phyloP scores from a whole-genome alignment of 345 rosid species.

The Populus simonii region DNA sequence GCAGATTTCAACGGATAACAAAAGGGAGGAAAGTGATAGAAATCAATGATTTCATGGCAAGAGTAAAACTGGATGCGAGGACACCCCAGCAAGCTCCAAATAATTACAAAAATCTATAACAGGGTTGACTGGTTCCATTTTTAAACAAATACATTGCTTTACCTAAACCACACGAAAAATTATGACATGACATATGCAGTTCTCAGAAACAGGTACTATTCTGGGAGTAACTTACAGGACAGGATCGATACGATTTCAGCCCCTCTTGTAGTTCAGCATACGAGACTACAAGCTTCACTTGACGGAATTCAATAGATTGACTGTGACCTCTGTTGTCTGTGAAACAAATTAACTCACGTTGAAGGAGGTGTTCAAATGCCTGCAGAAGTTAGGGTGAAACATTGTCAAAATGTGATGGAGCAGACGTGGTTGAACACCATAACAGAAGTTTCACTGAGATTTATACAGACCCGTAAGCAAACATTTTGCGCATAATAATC shows the following conservation, averaged over 20 bases:
- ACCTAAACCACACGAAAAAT: neutral
- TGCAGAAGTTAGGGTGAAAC: constrained; percentile 29
- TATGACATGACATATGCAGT: neutral
- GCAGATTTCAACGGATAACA: neutral
- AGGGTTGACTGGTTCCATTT: neutral
- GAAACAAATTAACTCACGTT: constrained; percentile 61
- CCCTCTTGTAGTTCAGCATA: constrained; percentile 65
- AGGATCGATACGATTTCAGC: constrained; percentile 67
- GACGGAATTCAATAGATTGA: constrained; percentile 72
- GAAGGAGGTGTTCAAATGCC: constrained; percentile 85
- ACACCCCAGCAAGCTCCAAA: neutral
- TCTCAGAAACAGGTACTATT: neutral
- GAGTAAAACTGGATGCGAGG: neutral
- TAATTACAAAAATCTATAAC: neutral
- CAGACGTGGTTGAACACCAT: constrained; percentile 3
- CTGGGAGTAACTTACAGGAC: constrained; percentile 65
- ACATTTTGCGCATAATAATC: constrained; percentile 65
- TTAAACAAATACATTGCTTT: neutral
- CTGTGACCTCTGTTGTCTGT: constrained; percentile 55
- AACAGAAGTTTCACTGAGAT: neutral
- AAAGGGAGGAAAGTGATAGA: neutral
- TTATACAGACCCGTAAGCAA: constrained; percentile 63
- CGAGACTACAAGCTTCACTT: constrained; percentile 69
- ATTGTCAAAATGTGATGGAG: constrained; percentile 6
- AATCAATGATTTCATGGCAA: neutral